These are phyloP conservation scores for Fusarium caatingaense DNA, from an alignment of 2,329 filamentous ascomycete species.

Conservation along the genomic window DNA sequence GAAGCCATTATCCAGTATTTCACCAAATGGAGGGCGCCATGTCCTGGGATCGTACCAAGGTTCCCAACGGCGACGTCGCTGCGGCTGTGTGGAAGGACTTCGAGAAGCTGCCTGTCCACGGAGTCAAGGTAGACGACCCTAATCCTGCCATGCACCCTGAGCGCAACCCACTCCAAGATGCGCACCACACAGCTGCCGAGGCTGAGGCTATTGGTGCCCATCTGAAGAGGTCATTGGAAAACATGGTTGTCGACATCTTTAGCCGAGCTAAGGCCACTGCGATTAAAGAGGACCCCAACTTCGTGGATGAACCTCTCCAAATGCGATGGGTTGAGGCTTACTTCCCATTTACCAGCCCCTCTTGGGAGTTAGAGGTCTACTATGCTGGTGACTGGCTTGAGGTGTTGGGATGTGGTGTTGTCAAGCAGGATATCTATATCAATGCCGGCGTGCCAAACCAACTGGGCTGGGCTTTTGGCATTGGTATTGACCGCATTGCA, in stretches of 20 bases:
- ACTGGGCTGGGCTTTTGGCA: slow-evolving; percentile 94
- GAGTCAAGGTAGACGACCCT: slow-evolving; percentile 83
- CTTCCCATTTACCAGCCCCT: slow-evolving; percentile 96
- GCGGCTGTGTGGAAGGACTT: slow-evolving; percentile 77
- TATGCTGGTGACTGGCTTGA: slow-evolving; percentile 97
- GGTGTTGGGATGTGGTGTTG: slow-evolving; percentile 91
- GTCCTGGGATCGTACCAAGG: slow-evolving; percentile 81
- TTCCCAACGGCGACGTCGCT: slow-evolving; percentile 68
- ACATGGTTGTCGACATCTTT: slow-evolving; percentile 91
- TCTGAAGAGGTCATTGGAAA: slow-evolving; percentile 88
- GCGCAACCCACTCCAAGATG: slow-evolving; percentile 83
- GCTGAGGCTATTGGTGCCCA: slow-evolving; percentile 85
- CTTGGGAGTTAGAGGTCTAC: slow-evolving; percentile 95
- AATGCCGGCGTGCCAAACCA: slow-evolving; percentile 80
- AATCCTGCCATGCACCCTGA: slow-evolving; percentile 81
- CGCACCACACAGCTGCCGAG: slow-evolving; percentile 78
- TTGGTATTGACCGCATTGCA: slow-evolving; percentile 93
- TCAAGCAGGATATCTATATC: slow-evolving; percentile 83
- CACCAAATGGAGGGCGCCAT: slow-evolving; percentile 98
- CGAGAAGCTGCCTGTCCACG: slow-evolving; percentile 76
- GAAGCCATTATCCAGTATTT: slow-evolving; percentile 95
- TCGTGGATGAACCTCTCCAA: slow-evolving; percentile 76
- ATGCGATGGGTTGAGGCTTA: slow-evolving; percentile 97
- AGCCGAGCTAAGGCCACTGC: slow-evolving; percentile 77
- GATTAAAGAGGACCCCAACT: slow-evolving; percentile 60